These are phyloP conservation scores for Chenopodium berlandieri DNA, from an alignment of 148 eudicot species.

Conservation along the genomic window DNA sequence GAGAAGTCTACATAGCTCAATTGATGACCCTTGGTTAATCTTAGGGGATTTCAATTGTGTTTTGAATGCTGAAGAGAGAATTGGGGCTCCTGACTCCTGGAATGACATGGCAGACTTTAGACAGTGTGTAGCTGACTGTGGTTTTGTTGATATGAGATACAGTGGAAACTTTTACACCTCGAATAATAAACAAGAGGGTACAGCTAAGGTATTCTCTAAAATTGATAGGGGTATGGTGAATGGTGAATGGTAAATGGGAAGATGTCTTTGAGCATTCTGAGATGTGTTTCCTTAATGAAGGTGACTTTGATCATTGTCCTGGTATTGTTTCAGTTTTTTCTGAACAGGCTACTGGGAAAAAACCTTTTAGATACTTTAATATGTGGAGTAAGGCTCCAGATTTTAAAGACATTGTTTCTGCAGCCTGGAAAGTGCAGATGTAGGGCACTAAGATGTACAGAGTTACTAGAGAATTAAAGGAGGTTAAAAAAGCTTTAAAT, in stretches of 20 bases:
- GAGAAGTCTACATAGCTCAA: background rate
- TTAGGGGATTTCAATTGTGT: background rate
- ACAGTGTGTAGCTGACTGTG: background rate
- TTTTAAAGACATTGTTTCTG: background rate
- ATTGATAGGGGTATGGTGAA: background rate
- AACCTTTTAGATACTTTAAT: background rate
- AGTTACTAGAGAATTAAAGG: no score
- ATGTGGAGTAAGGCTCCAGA: background rate
- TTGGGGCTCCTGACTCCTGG: background rate
- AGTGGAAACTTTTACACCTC: background rate
- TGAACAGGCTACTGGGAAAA: background rate
- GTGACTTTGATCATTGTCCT: background rate
- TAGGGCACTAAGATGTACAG: accelerated
- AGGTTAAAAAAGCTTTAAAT: no score
- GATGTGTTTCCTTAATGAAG: background rate
- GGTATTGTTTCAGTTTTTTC: background rate
- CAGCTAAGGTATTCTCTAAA: background rate
- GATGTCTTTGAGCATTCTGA: background rate
- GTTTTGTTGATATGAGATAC: background rate
- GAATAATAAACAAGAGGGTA: background rate
- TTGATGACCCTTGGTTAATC: background rate
- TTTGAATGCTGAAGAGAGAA: background rate
- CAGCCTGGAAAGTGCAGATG: background rate
- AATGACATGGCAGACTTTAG: background rate
- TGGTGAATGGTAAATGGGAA: background rate